These are phyloP conservation scores for Viola odorata DNA, from an alignment of 345 rosid species.

Conservation along the genomic window DNA sequence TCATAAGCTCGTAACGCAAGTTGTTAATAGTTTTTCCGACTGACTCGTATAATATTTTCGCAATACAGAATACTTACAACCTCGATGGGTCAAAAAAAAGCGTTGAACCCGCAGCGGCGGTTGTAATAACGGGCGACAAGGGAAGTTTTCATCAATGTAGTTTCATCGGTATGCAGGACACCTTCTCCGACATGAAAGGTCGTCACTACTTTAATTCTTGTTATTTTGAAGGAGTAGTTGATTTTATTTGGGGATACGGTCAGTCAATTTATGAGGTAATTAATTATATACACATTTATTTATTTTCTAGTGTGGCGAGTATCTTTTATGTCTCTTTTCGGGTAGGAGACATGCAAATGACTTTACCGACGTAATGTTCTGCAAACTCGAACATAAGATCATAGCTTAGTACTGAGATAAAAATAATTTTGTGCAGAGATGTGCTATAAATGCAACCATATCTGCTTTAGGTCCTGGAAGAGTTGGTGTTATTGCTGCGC, in stretches of 20 bases:
- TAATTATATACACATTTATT: no score
- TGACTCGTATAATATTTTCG: background rate
- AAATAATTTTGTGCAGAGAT: conserved; percentile 15
- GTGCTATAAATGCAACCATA: conserved; percentile 11
- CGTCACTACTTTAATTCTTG: conserved; percentile 39
- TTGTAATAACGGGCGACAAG: conserved; percentile 28
- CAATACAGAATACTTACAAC: conserved; percentile 35
- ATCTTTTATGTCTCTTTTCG: background rate
- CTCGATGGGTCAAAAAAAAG: background rate
- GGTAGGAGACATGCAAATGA: no score
- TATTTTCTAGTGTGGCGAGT: no score
- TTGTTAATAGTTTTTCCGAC: background rate
- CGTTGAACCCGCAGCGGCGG: conserved; percentile 28
- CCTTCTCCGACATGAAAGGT: conserved; percentile 26
- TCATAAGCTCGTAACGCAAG: no score
- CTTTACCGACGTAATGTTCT: no score
- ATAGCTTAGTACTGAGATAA: no score
- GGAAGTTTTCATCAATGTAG: conserved; percentile 29
- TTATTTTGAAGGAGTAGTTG: conserved; percentile 38
- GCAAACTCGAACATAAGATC: no score
- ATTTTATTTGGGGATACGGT: conserved; percentile 47
- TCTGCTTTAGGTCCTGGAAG: background rate
- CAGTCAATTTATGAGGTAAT: conserved; percentile 41
- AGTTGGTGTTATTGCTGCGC: conserved; percentile 33
- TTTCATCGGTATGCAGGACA: conserved; percentile 41